Conservation (phyloP, 2,329 filamentous ascomycete species). For the Chrysosporium queenslandicum region DNA sequence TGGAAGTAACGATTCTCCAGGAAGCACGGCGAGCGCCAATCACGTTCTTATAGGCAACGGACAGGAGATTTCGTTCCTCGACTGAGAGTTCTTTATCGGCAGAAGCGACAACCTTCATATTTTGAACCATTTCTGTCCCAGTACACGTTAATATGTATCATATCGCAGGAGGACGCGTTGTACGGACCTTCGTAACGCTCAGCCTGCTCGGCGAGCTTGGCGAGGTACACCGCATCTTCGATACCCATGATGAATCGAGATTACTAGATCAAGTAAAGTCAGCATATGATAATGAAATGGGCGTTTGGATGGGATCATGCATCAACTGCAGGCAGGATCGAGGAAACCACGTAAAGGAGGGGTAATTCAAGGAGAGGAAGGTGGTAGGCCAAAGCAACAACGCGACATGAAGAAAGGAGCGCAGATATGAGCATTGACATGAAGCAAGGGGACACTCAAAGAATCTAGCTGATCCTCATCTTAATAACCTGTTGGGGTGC, state of each 20-base stretch:
- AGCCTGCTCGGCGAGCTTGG: constrained; percentile 99
- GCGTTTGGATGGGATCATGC: neutral
- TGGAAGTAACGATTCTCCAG: constrained; percentile 96
- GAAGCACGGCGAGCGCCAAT: constrained; percentile 93
- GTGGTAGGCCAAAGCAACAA: neutral
- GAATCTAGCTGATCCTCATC: no score
- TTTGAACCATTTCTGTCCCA: constrained; percentile 88
- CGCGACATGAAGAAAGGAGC: neutral
- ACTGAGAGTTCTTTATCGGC: constrained; percentile 74
- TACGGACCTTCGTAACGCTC: constrained; percentile 98
- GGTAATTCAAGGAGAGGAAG: constrained; percentile 7
- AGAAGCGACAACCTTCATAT: constrained; percentile 97
- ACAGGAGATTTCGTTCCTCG: constrained; percentile 94
- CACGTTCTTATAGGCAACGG: constrained; percentile 98
- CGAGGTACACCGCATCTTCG: constrained; percentile 98
- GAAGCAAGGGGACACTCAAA: no score
- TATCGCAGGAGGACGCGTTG: constrained; percentile 17
- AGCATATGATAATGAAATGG: neutral
- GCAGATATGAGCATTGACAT: no score
- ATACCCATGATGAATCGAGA: constrained; percentile 75
- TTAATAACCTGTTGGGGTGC: neutral
- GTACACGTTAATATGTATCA: constrained; percentile 18
- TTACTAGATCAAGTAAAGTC: constrained; percentile 4
- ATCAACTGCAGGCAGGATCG: neutral
- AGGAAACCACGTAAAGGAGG: neutral